Conservation (phyloP, 352 stramenopile species). For the Phytophthora hibernalis region DNA sequence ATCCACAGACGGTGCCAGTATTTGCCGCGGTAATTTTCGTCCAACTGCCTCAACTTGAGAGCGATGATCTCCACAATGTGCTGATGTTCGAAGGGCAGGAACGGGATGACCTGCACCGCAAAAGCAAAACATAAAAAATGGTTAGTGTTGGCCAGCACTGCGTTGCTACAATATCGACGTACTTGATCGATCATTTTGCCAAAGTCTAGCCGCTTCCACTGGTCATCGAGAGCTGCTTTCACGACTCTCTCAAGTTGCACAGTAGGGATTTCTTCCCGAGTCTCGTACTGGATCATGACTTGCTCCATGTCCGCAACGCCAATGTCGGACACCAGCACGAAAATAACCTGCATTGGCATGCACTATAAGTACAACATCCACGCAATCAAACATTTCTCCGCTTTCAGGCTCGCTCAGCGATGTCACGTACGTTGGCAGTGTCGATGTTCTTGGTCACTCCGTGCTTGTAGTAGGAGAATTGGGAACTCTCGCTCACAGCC, state of each 20-base stretch:
- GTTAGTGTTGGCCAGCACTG: not conserved
- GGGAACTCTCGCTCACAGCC: constrained; percentile 70
- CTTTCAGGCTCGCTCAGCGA: not conserved
- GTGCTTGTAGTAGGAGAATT: constrained; percentile 83
- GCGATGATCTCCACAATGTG: constrained; percentile 85
- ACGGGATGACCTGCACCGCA: constrained; percentile 76
- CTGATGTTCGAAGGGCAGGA: constrained; percentile 86
- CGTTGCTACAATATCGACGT: not conserved
- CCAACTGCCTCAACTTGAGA: constrained; percentile 81
- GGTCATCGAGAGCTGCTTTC: constrained; percentile 77
- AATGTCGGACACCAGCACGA: constrained; percentile 91
- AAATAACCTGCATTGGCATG: constrained; percentile 69
- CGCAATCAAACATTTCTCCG: not conserved
- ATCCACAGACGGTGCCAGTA: constrained; percentile 85
- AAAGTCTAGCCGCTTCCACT: constrained; percentile 91
- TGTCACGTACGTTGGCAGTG: constrained; percentile 67
- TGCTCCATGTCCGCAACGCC: constrained; percentile 85
- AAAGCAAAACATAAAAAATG: not conserved
- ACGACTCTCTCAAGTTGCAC: constrained; percentile 75
- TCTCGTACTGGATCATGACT: constrained; percentile 83
- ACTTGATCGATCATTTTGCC: constrained; percentile 91
- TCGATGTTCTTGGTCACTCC: constrained; percentile 69
- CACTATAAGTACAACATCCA: constrained; percentile 24
- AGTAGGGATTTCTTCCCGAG: constrained; percentile 69
- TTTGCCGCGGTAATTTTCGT: constrained; percentile 71